These are phyloP conservation scores for Colletotrichum chrysophilum DNA, from an alignment of 2,329 filamentous ascomycete species.

Conservation along the genomic window DNA sequence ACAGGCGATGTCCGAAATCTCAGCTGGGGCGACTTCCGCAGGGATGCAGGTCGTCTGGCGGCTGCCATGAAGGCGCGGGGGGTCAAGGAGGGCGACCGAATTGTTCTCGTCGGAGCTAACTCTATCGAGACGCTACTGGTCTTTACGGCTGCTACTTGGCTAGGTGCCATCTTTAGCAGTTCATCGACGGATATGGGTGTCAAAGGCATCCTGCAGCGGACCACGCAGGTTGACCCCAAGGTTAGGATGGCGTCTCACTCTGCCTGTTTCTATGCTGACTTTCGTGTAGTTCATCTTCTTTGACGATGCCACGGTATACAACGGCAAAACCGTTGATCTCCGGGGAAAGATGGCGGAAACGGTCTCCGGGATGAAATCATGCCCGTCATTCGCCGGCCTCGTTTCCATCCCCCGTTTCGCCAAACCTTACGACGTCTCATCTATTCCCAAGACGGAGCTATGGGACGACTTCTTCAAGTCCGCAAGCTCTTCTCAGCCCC, in stretches of 20 bases:
- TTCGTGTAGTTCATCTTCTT: constrained; percentile 70
- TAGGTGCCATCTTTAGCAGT: constrained; percentile 79
- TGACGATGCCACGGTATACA: constrained; percentile 81
- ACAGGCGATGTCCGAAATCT: constrained; percentile 55
- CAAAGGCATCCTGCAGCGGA: constrained; percentile 76
- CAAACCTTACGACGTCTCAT: constrained; percentile 61
- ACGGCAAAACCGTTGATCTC: constrained; percentile 76
- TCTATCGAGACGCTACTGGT: constrained; percentile 76
- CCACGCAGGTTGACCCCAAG: constrained; percentile 76
- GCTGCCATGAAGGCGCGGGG: constrained; percentile 72
- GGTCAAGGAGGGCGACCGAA: constrained; percentile 72
- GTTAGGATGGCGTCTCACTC: constrained; percentile 30
- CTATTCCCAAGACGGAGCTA: constrained; percentile 52
- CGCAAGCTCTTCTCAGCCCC: constrained; percentile 32
- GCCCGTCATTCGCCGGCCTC: constrained; percentile 65
- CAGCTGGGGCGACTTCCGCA: constrained; percentile 71
- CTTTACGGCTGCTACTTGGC: constrained; percentile 70
- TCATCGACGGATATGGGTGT: constrained; percentile 85
- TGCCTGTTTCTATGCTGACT: neutral
- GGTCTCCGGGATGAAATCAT: constrained; percentile 64
- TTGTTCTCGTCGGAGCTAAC: constrained; percentile 79
- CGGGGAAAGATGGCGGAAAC: constrained; percentile 74
- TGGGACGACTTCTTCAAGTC: constrained; percentile 49
- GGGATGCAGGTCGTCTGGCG: constrained; percentile 61
- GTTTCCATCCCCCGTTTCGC: constrained; percentile 72